Percentiles rank a stretch among this genome's conserved stretches.
These are phyloP conservation scores for Acephala macrosclerotiorum DNA, from an alignment of 2,329 filamentous ascomycete genomes.

Conservation along the genomic window DNA sequence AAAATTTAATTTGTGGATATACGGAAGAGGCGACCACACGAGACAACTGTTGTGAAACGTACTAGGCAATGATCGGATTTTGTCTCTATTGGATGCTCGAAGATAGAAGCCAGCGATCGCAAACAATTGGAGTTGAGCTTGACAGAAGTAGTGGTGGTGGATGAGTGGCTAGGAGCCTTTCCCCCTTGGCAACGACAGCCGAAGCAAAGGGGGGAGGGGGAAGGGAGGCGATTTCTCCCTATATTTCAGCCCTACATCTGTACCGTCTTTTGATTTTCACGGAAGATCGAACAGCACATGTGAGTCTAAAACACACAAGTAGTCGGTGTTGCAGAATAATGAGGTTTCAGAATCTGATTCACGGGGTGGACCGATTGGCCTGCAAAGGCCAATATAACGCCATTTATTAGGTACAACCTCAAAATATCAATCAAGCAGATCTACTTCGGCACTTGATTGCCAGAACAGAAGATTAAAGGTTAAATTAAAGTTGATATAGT, in stretches of 20 bases:
- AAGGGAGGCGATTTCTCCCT: neutral
- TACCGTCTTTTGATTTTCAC: neutral
- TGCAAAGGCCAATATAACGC: neutral
- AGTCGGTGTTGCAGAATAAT: constrained; percentile 1
- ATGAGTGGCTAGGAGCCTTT: constrained; percentile 6
- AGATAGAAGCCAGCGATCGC: neutral
- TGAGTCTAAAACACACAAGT: neutral
- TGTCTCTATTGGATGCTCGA: neutral
- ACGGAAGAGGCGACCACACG: too few species aligned
- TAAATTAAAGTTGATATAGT: neutral
- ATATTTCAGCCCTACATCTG: neutral
- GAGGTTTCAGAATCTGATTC: constrained; percentile 8
- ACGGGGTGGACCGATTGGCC: constrained; percentile 8
- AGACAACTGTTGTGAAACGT: too few species aligned
- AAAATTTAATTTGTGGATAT: too few species aligned
- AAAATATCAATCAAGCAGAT: neutral
- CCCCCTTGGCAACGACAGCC: neutral
- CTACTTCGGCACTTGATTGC: neutral
- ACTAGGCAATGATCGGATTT: too few species aligned
- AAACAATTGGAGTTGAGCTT: neutral
- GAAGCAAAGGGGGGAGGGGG: neutral
- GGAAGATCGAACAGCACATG: neutral
- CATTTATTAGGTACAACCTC: neutral
- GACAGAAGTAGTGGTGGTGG: neutral
- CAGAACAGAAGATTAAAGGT: neutral